A percentile compares a stretch with the other conserved stretches of the same genome.
Conservation (phyloP, 176 grass and related monocot species). For the Themeda triandra region DNA sequence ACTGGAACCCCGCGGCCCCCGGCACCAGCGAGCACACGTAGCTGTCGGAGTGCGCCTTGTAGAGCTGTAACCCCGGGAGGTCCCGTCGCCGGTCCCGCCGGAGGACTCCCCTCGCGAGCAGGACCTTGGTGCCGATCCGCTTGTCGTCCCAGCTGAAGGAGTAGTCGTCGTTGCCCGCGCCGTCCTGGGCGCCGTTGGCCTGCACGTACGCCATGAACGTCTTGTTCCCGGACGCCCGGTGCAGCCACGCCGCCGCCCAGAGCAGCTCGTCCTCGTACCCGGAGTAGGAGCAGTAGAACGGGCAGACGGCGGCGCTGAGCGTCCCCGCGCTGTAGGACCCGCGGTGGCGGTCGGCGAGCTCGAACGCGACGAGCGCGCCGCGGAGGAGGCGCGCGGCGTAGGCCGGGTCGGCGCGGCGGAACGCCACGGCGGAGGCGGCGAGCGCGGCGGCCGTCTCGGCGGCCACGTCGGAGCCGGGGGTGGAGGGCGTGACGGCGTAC, state of each 20-base stretch:
- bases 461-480: conserved; percentile 75
- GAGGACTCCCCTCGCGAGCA: conserved; percentile 45
- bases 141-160: conserved; percentile 98
- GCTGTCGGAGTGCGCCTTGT: conserved; percentile 84
- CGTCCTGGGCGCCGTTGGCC: conserved; percentile 46
- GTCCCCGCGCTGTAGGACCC: conserved; percentile 66
- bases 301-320: conserved; percentile 49
- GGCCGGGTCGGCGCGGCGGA: conserved; percentile 61
- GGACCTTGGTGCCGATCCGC: conserved; percentile 59
- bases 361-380: conserved; percentile 51
- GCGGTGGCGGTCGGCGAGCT: conserved; percentile 69
- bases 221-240: conserved; percentile 62
- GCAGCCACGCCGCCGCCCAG: conserved; percentile 91
- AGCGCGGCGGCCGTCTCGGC: conserved; percentile 83
- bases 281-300: conserved; percentile 90
- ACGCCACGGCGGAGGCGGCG: conserved; percentile 68
- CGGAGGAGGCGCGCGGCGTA: conserved; percentile 54
- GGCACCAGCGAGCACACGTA: conserved; percentile 82
- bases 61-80: conserved; percentile 47
- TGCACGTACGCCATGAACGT: conserved; percentile 78
- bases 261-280: conserved; percentile 91
- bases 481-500: conserved; percentile 49
- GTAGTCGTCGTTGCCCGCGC: conserved; percentile 72
- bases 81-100: background rate
- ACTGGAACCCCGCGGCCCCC: conserved; percentile 59